Evolutionary conservation across 2,329 filamentous ascomycete genomes (phyloP).

Genomic region (Stachybotrys chartarum): DNA sequence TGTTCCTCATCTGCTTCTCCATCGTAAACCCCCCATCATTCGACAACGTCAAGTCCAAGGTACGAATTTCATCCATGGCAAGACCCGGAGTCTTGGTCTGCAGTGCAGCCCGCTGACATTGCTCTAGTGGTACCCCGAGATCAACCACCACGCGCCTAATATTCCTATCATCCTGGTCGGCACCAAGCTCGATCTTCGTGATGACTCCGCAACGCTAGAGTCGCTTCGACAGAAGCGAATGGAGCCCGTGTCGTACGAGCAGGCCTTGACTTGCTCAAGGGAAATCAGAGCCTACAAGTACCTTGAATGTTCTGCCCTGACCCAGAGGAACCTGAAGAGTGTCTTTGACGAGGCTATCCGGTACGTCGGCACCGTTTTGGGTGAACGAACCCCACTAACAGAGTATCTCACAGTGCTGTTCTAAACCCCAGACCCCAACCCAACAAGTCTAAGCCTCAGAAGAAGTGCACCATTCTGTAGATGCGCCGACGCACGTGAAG

Average conservation of each 20-base stretch:
- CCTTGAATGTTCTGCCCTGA: conserved; percentile 93
- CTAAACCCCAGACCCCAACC: conserved; percentile 54
- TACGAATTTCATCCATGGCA: conserved; percentile 35
- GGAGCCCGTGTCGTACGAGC: conserved; percentile 94
- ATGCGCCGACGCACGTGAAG: conserved; percentile 4
- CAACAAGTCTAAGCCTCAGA: conserved; percentile 49
- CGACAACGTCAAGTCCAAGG: conserved; percentile 98
- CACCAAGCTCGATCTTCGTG: conserved; percentile 91
- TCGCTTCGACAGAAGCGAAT: conserved; percentile 85
- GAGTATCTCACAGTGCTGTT: conserved; percentile 50
- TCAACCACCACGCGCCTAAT: conserved; percentile 90
- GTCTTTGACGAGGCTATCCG: conserved; percentile 98
- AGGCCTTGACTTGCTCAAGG: conserved; percentile 81
- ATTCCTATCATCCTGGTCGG: conserved; percentile 96
- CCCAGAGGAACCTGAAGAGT: conserved; percentile 94
- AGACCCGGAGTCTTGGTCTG: background rate
- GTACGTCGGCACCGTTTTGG: conserved; percentile 43
- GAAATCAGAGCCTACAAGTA: conserved; percentile 97
- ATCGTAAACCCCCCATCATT: conserved; percentile 97
- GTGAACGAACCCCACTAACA: conserved; percentile 2
- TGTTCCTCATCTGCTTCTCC: conserved; percentile 97
- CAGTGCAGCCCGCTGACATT: conserved; percentile 7
- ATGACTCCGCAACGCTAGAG: conserved; percentile 77
- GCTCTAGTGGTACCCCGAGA: conserved; percentile 87
- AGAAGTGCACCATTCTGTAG: conserved; percentile 65